Conservation (phyloP, 2,329 filamentous ascomycete species). For the Apiospora phragmitis region DNA sequence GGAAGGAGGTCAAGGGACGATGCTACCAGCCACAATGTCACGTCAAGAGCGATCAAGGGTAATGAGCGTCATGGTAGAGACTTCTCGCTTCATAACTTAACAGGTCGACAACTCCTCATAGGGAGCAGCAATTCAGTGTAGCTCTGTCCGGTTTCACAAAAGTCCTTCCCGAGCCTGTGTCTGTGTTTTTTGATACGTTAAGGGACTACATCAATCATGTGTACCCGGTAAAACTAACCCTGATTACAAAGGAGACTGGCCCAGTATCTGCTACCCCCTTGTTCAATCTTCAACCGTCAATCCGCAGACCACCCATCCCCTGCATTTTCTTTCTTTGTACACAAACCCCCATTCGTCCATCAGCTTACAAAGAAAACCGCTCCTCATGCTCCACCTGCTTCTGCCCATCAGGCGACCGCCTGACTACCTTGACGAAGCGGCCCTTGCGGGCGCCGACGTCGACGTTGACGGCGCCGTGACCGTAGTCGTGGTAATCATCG, state of each 20-base stretch:
- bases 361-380: not conserved
- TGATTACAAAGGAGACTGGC: not conserved
- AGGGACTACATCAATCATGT: not conserved
- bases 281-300: not conserved
- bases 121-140: not conserved
- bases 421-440: constrained; percentile 16
- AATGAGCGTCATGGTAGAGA: not conserved
- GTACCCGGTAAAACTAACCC: not conserved
- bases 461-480: not conserved
- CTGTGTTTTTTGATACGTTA: not conserved
- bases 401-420: not conserved
- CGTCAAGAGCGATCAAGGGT: not conserved
- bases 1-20: not conserved
- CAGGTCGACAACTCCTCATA: not conserved
- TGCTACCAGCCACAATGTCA: not conserved
- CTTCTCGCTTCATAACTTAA: not conserved
- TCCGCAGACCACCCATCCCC: not conserved
- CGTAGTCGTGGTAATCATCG: constrained; percentile 10
- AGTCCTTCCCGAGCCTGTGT: not conserved
- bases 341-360: not conserved
- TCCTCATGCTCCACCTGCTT: not conserved
- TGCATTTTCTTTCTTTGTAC: not conserved
- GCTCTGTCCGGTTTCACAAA: not conserved
- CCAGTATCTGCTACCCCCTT: not conserved
- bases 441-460: constrained; percentile 17